These are phyloP conservation scores for Parasitella parasitica DNA, from an alignment of 371 early-diverging fungal genomes.

Conservation along the genomic window DNA sequence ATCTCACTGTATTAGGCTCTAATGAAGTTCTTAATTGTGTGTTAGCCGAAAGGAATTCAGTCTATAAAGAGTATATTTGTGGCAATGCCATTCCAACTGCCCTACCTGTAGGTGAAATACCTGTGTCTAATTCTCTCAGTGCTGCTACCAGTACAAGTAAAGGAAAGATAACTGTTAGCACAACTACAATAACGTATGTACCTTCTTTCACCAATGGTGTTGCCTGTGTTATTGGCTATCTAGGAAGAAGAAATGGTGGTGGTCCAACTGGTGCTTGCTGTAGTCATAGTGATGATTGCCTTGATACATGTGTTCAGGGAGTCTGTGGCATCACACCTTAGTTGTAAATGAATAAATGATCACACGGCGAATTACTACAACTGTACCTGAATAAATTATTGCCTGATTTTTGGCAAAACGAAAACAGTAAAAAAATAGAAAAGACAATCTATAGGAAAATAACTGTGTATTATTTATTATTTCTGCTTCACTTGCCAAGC, in stretches of 20 bases:
- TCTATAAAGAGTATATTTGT: background rate
- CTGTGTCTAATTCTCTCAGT: background rate
- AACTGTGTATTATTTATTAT: too few species aligned
- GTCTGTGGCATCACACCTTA: background rate
- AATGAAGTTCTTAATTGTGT: background rate
- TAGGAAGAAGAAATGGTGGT: conserved; percentile 1
- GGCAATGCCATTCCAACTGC: background rate
- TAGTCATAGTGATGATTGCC: conserved; percentile 1
- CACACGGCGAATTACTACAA: too few species aligned
- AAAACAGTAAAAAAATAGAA: too few species aligned
- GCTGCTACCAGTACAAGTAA: background rate
- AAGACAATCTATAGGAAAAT: too few species aligned
- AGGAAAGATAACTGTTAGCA: background rate
- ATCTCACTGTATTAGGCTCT: background rate
- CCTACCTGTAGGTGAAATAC: background rate
- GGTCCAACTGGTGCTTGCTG: conserved; percentile 12
- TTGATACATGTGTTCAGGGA: conserved; percentile 7
- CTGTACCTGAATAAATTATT: background rate
- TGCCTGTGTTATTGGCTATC: background rate
- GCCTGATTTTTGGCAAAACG: background rate
- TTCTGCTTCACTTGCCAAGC: too few species aligned
- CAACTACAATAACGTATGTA: background rate
- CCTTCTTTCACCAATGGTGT: background rate
- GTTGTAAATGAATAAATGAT: background rate
- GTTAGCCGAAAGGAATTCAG: background rate